Base-by-base conservation (phyloP, 2,329 filamentous ascomycete genomes). In the Celoporthe dispersa region DNA sequence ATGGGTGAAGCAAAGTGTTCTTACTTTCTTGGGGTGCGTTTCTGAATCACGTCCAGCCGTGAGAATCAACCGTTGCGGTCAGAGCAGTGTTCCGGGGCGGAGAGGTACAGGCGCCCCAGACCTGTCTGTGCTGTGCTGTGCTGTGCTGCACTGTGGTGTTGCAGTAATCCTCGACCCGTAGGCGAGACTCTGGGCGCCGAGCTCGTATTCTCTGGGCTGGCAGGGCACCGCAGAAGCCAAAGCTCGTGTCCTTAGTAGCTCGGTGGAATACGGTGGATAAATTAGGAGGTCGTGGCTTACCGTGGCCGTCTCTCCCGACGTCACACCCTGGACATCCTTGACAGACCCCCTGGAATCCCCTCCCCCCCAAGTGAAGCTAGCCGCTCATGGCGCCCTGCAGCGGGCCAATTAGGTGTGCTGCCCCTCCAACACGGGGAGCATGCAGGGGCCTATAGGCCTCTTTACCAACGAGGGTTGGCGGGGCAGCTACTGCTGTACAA, bases 231-330 rank as follows among this genome's bases (percentile, higher is more conserved):
- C 25, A 33, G 25, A 57, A 28, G 2, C 14, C 25, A 31, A 57
- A 55, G 35, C 61, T 39, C 33, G 67, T 69, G 35, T 62, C 44
- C 25, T 53, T 48, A 3, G 44, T 48, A 48, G 41, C 57, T n/a
- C 2, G 2, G 57, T 35, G 33, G 31, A 22, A 1, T n/a, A 55
- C 62, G 66, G 33, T 66, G 66, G 66, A 70, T 70, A 70, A 48
- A 48, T 48, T 48, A 48, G 44, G 19, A 48, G 68, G 68, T 68
- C 60, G 51, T 64, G 68, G 65, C 65, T 59, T 35, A 53, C 67
- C 31, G 59, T 39, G 64, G 22, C 44, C 60, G 65, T 70, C 65
- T 41, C 65, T 70, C 60, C 33, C 68, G 68, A 71, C 64, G 70
- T 71, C 67, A 69, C 64, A 61, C 48, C 59, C 51, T 28, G 44